phyloP scores from a whole-genome alignment of 768 basidiomycete genomes.

The Sporobolomyces roseus region DNA sequence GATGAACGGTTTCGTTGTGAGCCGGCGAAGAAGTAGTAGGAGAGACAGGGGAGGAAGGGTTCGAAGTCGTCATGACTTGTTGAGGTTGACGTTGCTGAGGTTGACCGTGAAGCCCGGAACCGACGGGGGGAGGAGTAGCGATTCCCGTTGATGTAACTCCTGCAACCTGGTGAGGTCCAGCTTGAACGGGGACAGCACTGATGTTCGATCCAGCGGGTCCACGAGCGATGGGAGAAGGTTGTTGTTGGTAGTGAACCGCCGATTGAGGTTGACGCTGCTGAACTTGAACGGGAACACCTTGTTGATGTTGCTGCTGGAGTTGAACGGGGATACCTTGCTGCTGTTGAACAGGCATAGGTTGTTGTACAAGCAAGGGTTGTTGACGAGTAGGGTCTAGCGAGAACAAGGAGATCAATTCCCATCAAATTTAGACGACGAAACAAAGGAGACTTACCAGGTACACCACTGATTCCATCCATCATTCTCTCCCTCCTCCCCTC shows the following conservation, averaged over 20 bases:
- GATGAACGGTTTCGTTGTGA: not conserved
- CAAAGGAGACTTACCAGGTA: conserved; percentile 3
- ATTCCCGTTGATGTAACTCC: not conserved
- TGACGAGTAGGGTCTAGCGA: conserved; percentile 16
- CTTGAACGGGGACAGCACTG: not conserved
- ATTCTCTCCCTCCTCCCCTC: conserved; percentile 24
- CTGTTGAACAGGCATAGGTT: too few relatives aligned
- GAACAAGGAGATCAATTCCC: not conserved
- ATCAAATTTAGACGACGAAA: not conserved
- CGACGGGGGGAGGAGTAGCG: not conserved
- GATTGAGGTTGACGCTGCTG: not conserved
- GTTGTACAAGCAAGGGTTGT: not conserved
- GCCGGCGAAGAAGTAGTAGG: not conserved
- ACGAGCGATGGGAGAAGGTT: too few relatives aligned
- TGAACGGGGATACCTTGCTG: too few relatives aligned
- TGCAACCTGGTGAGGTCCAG: not conserved
- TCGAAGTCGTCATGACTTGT: not conserved
- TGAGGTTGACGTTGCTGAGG: not conserved
- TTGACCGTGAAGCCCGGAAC: not conserved
- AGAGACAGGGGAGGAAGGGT: conserved; percentile 3
- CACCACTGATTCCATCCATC: conserved; percentile 18
- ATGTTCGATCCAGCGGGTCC: not conserved
- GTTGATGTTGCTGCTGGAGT: not conserved
- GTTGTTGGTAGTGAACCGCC: not conserved
- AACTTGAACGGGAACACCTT: not conserved